Evolutionary conservation across 148 eudicot genomes (phyloP), one percentile per base, ranked within the genome.

Genomic region (Spergularia marina): DNA sequence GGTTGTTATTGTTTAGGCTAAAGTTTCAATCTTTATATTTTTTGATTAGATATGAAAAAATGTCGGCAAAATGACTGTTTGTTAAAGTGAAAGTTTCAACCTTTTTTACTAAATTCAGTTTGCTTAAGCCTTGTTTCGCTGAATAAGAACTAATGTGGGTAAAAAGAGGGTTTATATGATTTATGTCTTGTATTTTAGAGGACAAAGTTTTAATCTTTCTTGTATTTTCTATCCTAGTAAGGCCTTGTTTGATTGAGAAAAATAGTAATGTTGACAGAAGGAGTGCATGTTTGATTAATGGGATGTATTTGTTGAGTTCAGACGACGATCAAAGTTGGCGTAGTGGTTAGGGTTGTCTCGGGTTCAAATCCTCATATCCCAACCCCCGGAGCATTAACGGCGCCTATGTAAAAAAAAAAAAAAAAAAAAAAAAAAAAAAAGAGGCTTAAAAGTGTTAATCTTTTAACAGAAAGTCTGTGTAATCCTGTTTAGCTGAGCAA

Each of bases 11-110:
- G 53, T 54, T 63, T 69, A 12, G 65, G 51, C 25, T 69, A 76
- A 68, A 69, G 74, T 49, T 76, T 60, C 8, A 69, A 23, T 76
- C 79, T 76, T 76, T 53, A 6, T 7, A n/a, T 64, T 64, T 51
- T 66, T 40, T 66, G 0, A 18, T 67, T 67, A 40, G 39, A 6
- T 13, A 67, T 67, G 71, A 47, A 44, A 44, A 44, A 67, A 67
- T 67, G 71, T 69, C 15, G 70, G 71, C 21, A 18, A 67, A 3
- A 7, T 18, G 23, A 44, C 16, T 58, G 62, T 17, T 14, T 63
- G n/a, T 36, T 63, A 8, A 34, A 16, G 44, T 30, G 36, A 14
- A 49, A 68, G 40, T 30, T 70, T 17, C 13, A 57, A 57, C 10
- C 21, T 71, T 71, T 55, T 6, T 56, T 55, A 23, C 30, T 34